A percentile compares a stretch with the other conserved stretches of the same genome.
Evolutionary conservation across 345 rosid species (phyloP).

Genomic region (Rubroshorea leprosula): DNA sequence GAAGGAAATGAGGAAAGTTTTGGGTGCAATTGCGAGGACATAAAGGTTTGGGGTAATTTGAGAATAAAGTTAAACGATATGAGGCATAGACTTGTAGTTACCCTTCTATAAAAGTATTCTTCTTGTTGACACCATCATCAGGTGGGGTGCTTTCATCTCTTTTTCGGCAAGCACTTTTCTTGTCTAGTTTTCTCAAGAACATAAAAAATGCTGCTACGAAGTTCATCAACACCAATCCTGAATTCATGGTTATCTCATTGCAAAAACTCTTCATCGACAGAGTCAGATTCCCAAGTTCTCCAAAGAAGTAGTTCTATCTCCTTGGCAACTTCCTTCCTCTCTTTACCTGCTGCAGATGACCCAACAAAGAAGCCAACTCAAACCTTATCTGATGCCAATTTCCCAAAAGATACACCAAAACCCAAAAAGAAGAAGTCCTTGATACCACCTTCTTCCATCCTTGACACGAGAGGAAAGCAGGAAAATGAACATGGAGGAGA

Average conservation of each 20-base stretch:
- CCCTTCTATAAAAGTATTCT: no score
- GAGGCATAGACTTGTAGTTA: no score
- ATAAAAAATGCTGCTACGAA: constrained; percentile 48
- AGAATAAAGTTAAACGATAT: no score
- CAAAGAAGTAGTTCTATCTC: constrained; percentile 33
- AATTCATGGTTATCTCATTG: constrained; percentile 47
- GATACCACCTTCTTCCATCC: not conserved
- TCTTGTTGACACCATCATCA: no score
- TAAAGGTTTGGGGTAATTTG: no score
- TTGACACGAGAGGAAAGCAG: constrained; percentile 28
- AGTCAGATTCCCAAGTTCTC: constrained; percentile 27
- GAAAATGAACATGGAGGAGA: constrained; percentile 33
- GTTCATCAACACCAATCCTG: constrained; percentile 68
- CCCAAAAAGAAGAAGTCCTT: constrained; percentile 10
- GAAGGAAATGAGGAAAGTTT: no score
- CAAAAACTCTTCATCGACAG: constrained; percentile 39
- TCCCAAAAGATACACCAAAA: constrained; percentile 22
- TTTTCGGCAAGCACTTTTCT: not conserved
- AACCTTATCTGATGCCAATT: constrained; percentile 43
- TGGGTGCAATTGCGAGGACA: no score
- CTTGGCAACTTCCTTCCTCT: constrained; percentile 24
- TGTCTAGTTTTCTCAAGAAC: constrained; percentile 1
- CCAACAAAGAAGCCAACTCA: constrained; percentile 34
- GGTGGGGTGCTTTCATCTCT: no score
- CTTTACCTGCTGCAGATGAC: constrained; percentile 18